Evolutionary conservation across 768 basidiomycete genomes (phyloP), one percentile per base, ranked within the genome.

Genomic region (Pleurotus tuoliensis): DNA sequence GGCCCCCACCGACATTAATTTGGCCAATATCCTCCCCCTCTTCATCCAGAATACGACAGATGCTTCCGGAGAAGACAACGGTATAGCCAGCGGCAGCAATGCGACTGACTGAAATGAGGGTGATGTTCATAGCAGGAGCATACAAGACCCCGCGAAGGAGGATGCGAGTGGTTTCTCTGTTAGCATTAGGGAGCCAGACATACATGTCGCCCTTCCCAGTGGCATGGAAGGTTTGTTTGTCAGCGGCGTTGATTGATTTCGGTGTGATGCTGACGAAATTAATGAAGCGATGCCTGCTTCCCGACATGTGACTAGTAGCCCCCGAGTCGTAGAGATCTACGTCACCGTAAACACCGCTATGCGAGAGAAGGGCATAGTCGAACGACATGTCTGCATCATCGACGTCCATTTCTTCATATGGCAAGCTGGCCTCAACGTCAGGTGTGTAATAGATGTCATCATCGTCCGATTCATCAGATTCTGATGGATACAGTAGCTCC

Each of bases 281-380:
- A 51, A 67, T 59, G 58, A 76, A 69, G 6, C 57, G 50, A 37
- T 71, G 45, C 1, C 66, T 56, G 55, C 66, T 68, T 0, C 69
- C 73, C 1, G 71, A 67, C 68, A 76, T 70, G 51, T 75, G 74
- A 25, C 61, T 64, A 1, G 66, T 64, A 18, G 72, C 69, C 2
- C 75, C 74, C n/a, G 71, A 73, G 63, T 76, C 71, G 55, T 71
- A 69, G 11, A 72, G 61, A 24, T 70, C 66, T 9, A 51, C 67
- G 8, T 68, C 65, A 16, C 52, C 49, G 4, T 41, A 18, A 9
- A 16, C 55, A 48, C 24, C 59, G 52, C 1, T 55, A 41, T 16
- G 16, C 12, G 46, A 16, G 46, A 47, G 46, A 13, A 47, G 16
- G 24, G 46, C 46, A 22, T 18, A 47, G 20, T 16, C 9, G 11